phyloP scores from a whole-genome alignment of 352 stramenopile species.

The Halophytophthora polymorphica region DNA sequence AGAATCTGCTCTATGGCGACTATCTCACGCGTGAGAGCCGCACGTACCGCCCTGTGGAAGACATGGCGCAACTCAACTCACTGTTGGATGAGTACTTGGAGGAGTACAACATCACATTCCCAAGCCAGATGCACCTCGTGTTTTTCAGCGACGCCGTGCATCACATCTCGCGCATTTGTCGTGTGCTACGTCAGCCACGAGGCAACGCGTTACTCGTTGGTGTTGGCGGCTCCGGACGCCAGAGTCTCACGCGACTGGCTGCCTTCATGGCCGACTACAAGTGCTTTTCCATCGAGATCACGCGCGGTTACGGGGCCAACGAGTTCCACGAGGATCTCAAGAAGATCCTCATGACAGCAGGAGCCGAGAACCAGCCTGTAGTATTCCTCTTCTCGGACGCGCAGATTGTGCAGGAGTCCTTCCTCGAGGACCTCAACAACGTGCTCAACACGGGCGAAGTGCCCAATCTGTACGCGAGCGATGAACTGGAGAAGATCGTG shows the following conservation, averaged over 20 bases:
- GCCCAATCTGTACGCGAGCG: constrained; percentile 89
- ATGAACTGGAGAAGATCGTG: constrained; percentile 91
- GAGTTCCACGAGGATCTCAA: constrained; percentile 94
- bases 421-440: constrained; percentile 95
- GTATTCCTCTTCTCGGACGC: constrained; percentile 93
- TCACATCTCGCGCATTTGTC: constrained; percentile 91
- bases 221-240: constrained; percentile 87
- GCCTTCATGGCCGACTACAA: constrained; percentile 92
- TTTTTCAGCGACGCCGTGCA: constrained; percentile 95
- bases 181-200: constrained; percentile 89
- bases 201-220: constrained; percentile 92
- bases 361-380: constrained; percentile 83
- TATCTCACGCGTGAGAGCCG: constrained; percentile 84
- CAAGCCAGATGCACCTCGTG: constrained; percentile 92
- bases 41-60: constrained; percentile 67
- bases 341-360: constrained; percentile 87
- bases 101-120: constrained; percentile 94
- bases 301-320: constrained; percentile 82
- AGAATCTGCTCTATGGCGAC: constrained; percentile 89
- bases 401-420: constrained; percentile 92
- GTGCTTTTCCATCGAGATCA: constrained; percentile 93
- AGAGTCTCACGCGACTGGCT: constrained; percentile 89
- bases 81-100: constrained; percentile 91
- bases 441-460: constrained; percentile 93
- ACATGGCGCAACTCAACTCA: constrained; percentile 61